Percentiles rank a stretch among this genome's conserved stretches.
phyloP scores from a whole-genome alignment of 2,329 filamentous ascomycete genomes.

The Cytospora schulzeri region DNA sequence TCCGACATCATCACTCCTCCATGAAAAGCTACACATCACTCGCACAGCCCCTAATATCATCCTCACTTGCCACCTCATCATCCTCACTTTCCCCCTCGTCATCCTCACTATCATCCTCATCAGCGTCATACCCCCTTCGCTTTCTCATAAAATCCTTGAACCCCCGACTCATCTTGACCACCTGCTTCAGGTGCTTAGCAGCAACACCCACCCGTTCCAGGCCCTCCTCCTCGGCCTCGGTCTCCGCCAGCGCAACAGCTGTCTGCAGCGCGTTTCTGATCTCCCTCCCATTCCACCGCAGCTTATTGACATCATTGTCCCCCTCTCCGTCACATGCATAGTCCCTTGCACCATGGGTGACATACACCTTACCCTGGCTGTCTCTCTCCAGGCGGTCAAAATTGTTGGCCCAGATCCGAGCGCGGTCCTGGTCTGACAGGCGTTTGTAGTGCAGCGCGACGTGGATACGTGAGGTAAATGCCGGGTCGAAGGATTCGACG shows the following conservation, averaged over 20 bases:
- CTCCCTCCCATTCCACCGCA: conserved; percentile 46
- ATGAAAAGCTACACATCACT: neutral
- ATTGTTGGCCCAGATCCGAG: conserved; percentile 48
- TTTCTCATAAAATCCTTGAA: conserved; percentile 40
- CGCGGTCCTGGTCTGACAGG: conserved; percentile 45
- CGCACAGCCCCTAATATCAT: neutral
- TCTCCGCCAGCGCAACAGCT: conserved; percentile 47
- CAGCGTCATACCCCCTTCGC: conserved; percentile 21
- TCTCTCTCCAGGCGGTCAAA: conserved; percentile 50
- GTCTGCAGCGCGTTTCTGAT: conserved; percentile 45
- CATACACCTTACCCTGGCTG: conserved; percentile 40
- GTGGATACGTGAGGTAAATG: conserved; percentile 53
- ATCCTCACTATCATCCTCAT: conserved; percentile 27
- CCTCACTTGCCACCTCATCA: neutral
- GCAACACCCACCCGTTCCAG: conserved; percentile 36
- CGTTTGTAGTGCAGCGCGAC: conserved; percentile 50
- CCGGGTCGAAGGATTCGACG: conserved; percentile 49
- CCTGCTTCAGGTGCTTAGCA: conserved; percentile 40
- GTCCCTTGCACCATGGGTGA: conserved; percentile 42
- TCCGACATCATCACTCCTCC: neutral
- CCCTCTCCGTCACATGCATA: conserved; percentile 38
- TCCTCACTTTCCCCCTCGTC: conserved; percentile 26
- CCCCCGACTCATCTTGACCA: conserved; percentile 43
- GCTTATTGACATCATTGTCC: conserved; percentile 39
- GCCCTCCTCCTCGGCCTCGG: conserved; percentile 41